Evolutionary conservation across 768 basidiomycete genomes (phyloP), one percentile per base, ranked within the genome.

Genomic region (Serendipita indica): DNA sequence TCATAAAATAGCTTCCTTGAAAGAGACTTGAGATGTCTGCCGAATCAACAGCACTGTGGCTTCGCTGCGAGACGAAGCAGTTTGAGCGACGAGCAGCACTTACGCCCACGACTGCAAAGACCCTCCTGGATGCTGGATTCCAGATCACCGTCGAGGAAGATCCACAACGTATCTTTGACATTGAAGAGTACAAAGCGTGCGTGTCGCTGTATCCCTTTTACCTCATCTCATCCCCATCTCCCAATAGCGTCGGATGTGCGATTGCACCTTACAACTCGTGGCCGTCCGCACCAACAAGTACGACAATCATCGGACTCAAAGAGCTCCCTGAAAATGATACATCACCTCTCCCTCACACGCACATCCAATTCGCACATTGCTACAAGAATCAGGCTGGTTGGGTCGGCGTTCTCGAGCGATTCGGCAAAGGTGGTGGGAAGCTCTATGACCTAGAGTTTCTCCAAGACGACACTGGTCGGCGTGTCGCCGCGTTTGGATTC

Each of bases 311-410:
- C 65, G 96, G 96, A 3, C 77, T 99, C 69, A 99, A 99, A 75
- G 96, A 98, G 68, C 81, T 98, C n/a, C 82, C 86, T 22, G 80
- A 73, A 58, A 93, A 90, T 39, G 76, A 79, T 45, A 82, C 82
- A 33, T 27, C 22, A 7, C 86, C 94, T 20, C 74, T 99, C 16
- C 82, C 80, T 5, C 96, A 99, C 71, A 90, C 88, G 2, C 96
- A 99, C 71, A 91, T 99, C 67, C 91, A 96, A 66, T 99, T 98
- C 65, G 93, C 92, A 2, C 96, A 98, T 69, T 96, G 93, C 72
- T 98, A 89, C 79, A 99, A 99, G 72, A 73, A 80, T 39, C 96
- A 99, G 69, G 89, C 77, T 1, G 96, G 96, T 20, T 99, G 96
- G 94, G 76, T 80, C 6, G 74, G 80, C 41, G 80, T 97, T 32